Conservation (phyloP, 1,284 basidiomycete species). For the Malassezia dermatis region DNA sequence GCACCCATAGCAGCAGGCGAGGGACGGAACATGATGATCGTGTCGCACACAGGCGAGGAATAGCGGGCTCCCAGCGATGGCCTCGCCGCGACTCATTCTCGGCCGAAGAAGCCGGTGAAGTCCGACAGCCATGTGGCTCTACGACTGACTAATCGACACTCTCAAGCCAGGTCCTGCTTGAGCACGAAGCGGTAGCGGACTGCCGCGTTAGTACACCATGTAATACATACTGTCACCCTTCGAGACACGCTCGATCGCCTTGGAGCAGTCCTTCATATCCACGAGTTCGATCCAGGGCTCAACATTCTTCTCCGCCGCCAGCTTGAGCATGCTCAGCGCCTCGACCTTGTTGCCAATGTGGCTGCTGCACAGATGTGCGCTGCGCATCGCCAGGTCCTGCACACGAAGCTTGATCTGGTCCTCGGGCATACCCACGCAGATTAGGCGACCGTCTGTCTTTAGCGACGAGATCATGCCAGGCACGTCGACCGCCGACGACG, state of each 20-base stretch:
- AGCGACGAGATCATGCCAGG: slow-evolving; percentile 52
- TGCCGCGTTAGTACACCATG: neutral
- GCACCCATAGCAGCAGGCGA: slow-evolving; percentile 5
- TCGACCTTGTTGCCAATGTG: slow-evolving; percentile 61
- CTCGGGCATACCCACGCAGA: slow-evolving; percentile 56
- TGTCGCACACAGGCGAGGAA: neutral
- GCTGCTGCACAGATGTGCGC: slow-evolving; percentile 50
- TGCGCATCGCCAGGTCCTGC: slow-evolving; percentile 49
- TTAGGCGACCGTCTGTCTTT: slow-evolving; percentile 54
- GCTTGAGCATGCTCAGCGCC: slow-evolving; percentile 50
- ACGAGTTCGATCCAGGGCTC: slow-evolving; percentile 52
- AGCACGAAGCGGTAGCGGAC: slow-evolving; percentile 37
- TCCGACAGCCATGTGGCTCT: slow-evolving; percentile 1
- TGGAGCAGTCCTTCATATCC: slow-evolving; percentile 56
- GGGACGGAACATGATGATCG: slow-evolving; percentile 16
- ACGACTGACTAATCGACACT: neutral
- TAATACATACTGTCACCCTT: slow-evolving; percentile 54
- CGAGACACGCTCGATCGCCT: slow-evolving; percentile 55
- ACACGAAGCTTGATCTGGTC: slow-evolving; percentile 48
- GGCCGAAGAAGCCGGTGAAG: slow-evolving; percentile 2
- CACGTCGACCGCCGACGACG: slow-evolving; percentile 50
- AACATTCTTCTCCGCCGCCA: slow-evolving; percentile 40
- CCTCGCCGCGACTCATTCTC: neutral
- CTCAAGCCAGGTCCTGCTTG: slow-evolving; percentile 24
- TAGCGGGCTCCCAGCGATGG: neutral